Conservation (phyloP, 2,329 filamentous ascomycete genomes). For the Scolecobasidium constrictum region DNA sequence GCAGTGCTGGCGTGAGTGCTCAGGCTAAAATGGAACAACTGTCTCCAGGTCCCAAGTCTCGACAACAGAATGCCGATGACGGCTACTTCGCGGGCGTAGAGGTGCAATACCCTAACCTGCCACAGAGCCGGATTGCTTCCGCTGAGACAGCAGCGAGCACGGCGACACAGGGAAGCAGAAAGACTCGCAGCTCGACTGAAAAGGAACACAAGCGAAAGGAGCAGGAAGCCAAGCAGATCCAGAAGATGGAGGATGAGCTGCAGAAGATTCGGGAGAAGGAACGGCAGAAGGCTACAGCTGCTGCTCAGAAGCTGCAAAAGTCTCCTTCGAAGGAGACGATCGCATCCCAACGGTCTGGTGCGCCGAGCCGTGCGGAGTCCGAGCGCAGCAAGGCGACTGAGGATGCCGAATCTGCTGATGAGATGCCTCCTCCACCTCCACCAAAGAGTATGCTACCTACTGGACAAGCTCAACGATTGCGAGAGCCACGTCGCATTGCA, state of each 20-base stretch:
- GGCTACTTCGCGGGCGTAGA: constrained; percentile 19
- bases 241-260: constrained; percentile 50
- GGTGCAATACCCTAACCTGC: constrained; percentile 22
- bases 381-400: constrained; percentile 15
- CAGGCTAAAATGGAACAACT: constrained; percentile 47
- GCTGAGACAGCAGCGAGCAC: constrained; percentile 17
- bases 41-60: constrained; percentile 14
- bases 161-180: constrained; percentile 28
- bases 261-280: constrained; percentile 61
- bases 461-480: constrained; percentile 38
- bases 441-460: constrained; percentile 39
- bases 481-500: constrained; percentile 37
- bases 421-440: constrained; percentile 51
- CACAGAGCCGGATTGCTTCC: constrained; percentile 11
- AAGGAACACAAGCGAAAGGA: constrained; percentile 50
- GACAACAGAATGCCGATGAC: constrained; percentile 19
- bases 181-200: constrained; percentile 49
- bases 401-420: constrained; percentile 33
- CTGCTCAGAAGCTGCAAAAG: constrained; percentile 23
- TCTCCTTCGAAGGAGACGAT: constrained; percentile 18
- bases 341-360: constrained; percentile 12
- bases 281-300: constrained; percentile 48
- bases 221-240: constrained; percentile 42
- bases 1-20: constrained; percentile 50
- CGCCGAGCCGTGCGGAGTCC: constrained; percentile 11